These are phyloP conservation scores for Gymnopilus dilepis DNA, from an alignment of 768 basidiomycete genomes.

Conservation along the genomic window DNA sequence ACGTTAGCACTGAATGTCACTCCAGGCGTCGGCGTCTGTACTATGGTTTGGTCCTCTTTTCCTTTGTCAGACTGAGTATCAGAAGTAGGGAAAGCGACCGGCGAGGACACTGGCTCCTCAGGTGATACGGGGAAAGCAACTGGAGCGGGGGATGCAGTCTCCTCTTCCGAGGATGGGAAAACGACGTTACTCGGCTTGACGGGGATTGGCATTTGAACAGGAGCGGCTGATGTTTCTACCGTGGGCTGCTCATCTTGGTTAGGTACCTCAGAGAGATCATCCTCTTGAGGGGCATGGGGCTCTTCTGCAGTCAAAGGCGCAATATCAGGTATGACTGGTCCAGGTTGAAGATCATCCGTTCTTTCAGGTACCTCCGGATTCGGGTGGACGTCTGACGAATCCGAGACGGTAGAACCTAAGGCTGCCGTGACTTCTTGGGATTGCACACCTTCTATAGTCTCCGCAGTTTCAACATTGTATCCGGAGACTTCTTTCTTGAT, in stretches of 20 bases:
- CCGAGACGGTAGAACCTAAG: background rate
- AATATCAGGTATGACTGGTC: background rate
- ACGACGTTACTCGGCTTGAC: constrained; percentile 10
- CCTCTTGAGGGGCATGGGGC: background rate
- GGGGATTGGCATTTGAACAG: constrained; percentile 15
- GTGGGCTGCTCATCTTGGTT: constrained; percentile 13
- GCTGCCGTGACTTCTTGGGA: constrained; percentile 3
- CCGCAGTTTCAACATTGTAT: constrained; percentile 48
- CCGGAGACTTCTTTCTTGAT: constrained; percentile 47
- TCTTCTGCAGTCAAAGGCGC: background rate
- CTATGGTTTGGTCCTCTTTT: background rate
- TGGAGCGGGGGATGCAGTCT: constrained; percentile 12
- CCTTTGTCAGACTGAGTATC: constrained; percentile 8
- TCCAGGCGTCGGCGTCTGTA: constrained; percentile 30
- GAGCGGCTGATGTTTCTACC: background rate
- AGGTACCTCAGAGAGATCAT: background rate
- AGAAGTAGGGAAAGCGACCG: constrained; percentile 37
- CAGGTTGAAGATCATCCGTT: background rate
- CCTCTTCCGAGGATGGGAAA: constrained; percentile 33
- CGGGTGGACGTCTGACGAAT: background rate
- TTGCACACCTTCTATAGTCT: constrained; percentile 11
- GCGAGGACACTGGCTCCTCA: constrained; percentile 13
- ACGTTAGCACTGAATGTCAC: constrained; percentile 73
- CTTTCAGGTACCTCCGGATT: background rate
- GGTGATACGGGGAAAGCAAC: constrained; percentile 16